A percentile compares a stretch with the other conserved stretches of the same genome.
These are phyloP conservation scores for Lathyrus oleraceus DNA, from an alignment of 306 rosid species.

Conservation along the genomic window DNA sequence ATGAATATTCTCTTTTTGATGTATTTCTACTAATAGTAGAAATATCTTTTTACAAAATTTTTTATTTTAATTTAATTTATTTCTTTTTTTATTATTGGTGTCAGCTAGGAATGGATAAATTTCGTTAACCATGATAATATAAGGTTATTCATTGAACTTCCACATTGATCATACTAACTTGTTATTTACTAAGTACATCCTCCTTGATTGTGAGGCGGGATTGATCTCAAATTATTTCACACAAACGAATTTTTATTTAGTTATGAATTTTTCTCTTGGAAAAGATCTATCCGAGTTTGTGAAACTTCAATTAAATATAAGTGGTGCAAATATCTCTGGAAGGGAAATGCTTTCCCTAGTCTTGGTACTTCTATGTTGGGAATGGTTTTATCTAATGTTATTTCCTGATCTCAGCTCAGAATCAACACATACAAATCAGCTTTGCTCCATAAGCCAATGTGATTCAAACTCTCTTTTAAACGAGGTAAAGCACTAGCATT, in stretches of 20 bases:
- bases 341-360: conserved; percentile 29
- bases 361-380: conserved; percentile 33
- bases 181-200: conserved; percentile 15
- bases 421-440: conserved; percentile 82
- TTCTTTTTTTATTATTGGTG: background rate
- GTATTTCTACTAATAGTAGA: conserved; percentile 2
- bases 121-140: background rate
- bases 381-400: conserved; percentile 41
- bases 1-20: background rate
- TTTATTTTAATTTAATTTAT: background rate
- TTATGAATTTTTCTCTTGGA: conserved; percentile 25
- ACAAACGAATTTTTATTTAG: background rate
- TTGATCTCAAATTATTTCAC: conserved; percentile 23
- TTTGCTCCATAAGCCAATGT: conserved; percentile 95
- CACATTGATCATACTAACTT: conserved; percentile 28
- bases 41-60: background rate
- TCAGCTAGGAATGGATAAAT: background rate
- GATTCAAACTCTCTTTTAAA: conserved; percentile 85
- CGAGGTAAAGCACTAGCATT: conserved; percentile 59
- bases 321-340: conserved; percentile 12
- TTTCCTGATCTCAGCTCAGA: conserved; percentile 68
- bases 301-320: conserved; percentile 2
- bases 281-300: conserved; percentile 9
- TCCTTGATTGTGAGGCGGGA: conserved; percentile 10
- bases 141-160: background rate